Conservation (phyloP, 1,139 yeast species). For the Yamadazyma aaseri region DNA sequence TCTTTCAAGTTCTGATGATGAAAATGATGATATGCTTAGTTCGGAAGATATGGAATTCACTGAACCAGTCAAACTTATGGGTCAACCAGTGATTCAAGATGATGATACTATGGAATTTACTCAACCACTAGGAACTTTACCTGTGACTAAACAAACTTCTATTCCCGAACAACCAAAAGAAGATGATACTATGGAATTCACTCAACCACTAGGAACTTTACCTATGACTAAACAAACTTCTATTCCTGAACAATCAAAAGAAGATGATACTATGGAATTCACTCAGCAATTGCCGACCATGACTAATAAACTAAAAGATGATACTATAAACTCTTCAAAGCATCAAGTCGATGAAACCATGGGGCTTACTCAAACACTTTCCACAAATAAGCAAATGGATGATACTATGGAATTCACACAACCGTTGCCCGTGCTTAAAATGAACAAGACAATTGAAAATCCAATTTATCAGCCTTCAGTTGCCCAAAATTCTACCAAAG, state of each 20-base stretch:
- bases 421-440: constrained; percentile 8
- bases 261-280: constrained; percentile 8
- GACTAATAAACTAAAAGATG: constrained; percentile 1
- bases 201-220: constrained; percentile 11
- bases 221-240: background rate
- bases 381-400: constrained; percentile 1
- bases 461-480: no score
- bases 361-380: constrained; percentile 17
- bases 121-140: constrained; percentile 9
- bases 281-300: constrained; percentile 6
- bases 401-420: constrained; percentile 11
- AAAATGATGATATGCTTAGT: background rate
- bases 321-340: no score
- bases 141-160: constrained; percentile 2
- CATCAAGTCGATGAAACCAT: constrained; percentile 9
- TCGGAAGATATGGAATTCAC: constrained; percentile 22
- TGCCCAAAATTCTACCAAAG: no score
- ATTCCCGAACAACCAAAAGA: constrained; percentile 2
- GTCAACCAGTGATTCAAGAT: background rate
- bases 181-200: constrained; percentile 13
- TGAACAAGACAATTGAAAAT: background rate
- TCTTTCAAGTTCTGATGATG: background rate
- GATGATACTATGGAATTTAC: constrained; percentile 14
- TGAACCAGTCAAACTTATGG: constrained; percentile 10
- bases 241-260: background rate